Evolutionary conservation across 306 rosid species (phyloP).

Genomic region (Quercus cerris): DNA sequence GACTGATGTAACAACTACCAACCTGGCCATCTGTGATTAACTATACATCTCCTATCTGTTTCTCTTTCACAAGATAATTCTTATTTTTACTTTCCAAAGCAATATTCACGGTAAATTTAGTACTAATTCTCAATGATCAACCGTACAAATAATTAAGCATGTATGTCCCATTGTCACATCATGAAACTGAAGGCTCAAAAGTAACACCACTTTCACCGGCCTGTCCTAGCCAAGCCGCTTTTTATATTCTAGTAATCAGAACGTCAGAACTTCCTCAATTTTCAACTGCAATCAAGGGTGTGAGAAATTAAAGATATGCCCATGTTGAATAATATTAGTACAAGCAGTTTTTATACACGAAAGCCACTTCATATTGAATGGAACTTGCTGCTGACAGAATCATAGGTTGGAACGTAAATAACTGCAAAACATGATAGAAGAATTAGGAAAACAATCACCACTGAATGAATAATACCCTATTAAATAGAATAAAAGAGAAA

Average conservation of each 20-base stretch:
- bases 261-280: conserved; percentile 22
- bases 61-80: too few relatives aligned
- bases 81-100: too few relatives aligned
- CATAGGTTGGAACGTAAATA: conserved; percentile 66
- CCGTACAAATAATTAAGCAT: background rate
- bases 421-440: conserved; percentile 47
- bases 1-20: too few relatives aligned
- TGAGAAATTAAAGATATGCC: conserved; percentile 19
- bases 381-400: conserved; percentile 72
- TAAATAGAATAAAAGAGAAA: too few relatives aligned
- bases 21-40: too few relatives aligned
- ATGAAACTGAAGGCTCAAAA: background rate
- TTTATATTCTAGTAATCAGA: conserved; percentile 18
- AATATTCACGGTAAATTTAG: too few relatives aligned
- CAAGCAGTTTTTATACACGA: background rate
- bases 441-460: background rate
- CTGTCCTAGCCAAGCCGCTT: background rate
- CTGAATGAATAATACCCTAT: background rate
- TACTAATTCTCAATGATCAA: too few relatives aligned
- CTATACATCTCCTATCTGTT: too few relatives aligned
- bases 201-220: background rate
- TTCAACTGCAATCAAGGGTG: conserved; percentile 19
- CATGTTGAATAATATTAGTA: background rate
- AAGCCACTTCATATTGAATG: conserved; percentile 40
- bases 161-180: background rate